Base-by-base conservation (phyloP, 257 asterid genomes). In the Solanum appendiculatum region DNA sequence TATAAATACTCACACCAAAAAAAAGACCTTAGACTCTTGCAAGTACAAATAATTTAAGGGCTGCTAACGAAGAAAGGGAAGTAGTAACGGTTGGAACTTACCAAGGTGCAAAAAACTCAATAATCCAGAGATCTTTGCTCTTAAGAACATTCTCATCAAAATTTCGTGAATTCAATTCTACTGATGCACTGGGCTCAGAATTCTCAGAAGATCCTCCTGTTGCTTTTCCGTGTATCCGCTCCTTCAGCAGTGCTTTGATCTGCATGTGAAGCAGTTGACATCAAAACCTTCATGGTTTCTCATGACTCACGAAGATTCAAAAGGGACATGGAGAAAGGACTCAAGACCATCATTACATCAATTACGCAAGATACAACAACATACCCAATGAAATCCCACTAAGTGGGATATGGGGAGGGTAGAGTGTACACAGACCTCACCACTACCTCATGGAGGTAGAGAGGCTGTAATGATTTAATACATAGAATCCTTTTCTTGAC, bases 31-130 rank as follows among this genome's bases (percentile, higher is more conserved):
- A 46, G 83, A 81, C 44, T 29, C 68, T 31, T 29, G 31, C 44
- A 48, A 48, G 68, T 31, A 48, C 66, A 81, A 80, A 81, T 29
- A 81, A 81, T 46, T 18, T 81, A 18, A 33, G 18, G 27, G 63
- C 68, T 18, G 68, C 20, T 68, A 48, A 85, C n/a, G 7, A 37
- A 39, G 29, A 84, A 46, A 9, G 42, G 37, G 33, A 72, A 72
- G 54, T 29, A 33, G 63, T 77, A 74, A 75, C 60, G 87, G 39
- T 64, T 78, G 85, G 84, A 85, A 88, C 96, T 93, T 86, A 96
- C 99, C 99, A 97, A 64, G 99, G 98, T 86, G 99, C 99, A 89
- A 93, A 97, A 93, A 96, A 97, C 92, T 97, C 99, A 87, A 97
- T 98, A 82, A 97, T 86, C 99, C 99, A 97, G 56, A 96, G 92